A percentile compares a stretch with the other conserved stretches of the same genome.
Evolutionary conservation across 805 yeast species (phyloP).

Genomic region (Barnettozyma populi): DNA sequence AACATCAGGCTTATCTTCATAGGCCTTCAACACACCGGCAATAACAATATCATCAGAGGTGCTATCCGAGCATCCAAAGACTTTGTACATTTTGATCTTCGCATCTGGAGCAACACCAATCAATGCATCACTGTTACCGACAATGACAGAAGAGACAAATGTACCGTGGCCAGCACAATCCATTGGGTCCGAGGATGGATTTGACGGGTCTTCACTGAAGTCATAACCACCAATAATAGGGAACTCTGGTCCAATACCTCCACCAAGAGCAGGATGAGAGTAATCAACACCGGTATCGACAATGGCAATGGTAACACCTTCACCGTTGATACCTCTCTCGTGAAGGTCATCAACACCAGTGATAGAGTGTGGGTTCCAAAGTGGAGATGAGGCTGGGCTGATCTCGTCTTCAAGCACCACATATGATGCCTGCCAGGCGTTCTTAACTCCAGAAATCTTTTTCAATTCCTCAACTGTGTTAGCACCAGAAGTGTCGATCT

Average conservation of each 20-base stretch:
- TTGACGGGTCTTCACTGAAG: constrained; percentile 4
- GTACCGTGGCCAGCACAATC: constrained; percentile 20
- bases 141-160: constrained; percentile 15
- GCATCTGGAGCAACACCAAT: constrained; percentile 17
- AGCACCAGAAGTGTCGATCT: constrained; percentile 2
- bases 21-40: constrained; percentile 15
- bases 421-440: constrained; percentile 15
- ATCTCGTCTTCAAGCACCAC: constrained; percentile 8
- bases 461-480: constrained; percentile 10
- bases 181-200: constrained; percentile 12
- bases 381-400: background rate
- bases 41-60: constrained; percentile 13
- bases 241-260: constrained; percentile 10
- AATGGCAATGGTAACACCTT: constrained; percentile 7
- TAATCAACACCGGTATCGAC: constrained; percentile 12
- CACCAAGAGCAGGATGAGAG: constrained; percentile 8
- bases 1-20: constrained; percentile 12
- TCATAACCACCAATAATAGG: constrained; percentile 14
- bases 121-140: constrained; percentile 5
- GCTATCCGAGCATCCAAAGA: constrained; percentile 10
- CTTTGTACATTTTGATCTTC: constrained; percentile 12
- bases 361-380: constrained; percentile 9
- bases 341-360: constrained; percentile 8
- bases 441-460: constrained; percentile 6
- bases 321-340: constrained; percentile 6